phyloP scores from a whole-genome alignment of 768 basidiomycete genomes.

The Leccinum variicolor region DNA sequence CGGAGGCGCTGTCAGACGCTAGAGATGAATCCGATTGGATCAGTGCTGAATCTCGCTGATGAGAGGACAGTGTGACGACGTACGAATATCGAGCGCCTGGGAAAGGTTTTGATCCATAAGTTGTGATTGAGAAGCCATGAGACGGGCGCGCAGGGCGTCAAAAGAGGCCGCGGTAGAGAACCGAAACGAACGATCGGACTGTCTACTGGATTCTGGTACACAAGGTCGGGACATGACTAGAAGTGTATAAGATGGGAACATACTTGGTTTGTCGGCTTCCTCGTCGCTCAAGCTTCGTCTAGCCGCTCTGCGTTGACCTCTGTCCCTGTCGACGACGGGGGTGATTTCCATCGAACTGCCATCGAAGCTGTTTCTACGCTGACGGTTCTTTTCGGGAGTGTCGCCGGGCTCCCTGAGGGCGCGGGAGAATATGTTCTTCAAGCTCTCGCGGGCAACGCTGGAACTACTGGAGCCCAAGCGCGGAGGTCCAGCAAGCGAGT shows the following conservation, averaged over 20 bases:
- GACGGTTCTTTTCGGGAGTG: slow-evolving; percentile 54
- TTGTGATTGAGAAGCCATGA: slow-evolving; percentile 36
- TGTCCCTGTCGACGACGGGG: slow-evolving; percentile 42
- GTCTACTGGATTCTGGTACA: slow-evolving; percentile 22
- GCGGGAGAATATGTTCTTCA: slow-evolving; percentile 65
- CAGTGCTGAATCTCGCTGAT: slow-evolving; percentile 1
- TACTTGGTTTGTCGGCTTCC: slow-evolving; percentile 57
- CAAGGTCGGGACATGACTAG: slow-evolving; percentile 1
- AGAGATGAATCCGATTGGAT: slow-evolving; percentile 12
- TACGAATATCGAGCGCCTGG: slow-evolving; percentile 36
- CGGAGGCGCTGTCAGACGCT: slow-evolving; percentile 13
- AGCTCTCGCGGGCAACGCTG: slow-evolving; percentile 52
- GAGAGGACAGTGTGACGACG: slow-evolving; percentile 10
- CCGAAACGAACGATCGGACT: slow-evolving; percentile 36
- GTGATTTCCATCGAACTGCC: slow-evolving; percentile 57
- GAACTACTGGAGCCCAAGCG: slow-evolving; percentile 31
- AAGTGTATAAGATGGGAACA: slow-evolving; percentile 22
- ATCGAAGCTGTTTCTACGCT: slow-evolving; percentile 58
- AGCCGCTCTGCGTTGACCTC: slow-evolving; percentile 45
- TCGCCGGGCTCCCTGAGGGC: slow-evolving; percentile 62
- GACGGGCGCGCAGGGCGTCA: slow-evolving; percentile 45
- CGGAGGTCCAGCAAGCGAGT: slow-evolving; percentile 10
- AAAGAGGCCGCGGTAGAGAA: slow-evolving; percentile 46
- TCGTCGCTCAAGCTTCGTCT: slow-evolving; percentile 66
- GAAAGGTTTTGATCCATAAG: slow-evolving; percentile 35